Base-by-base conservation (phyloP, 768 basidiomycete genomes). In the Neoboletus subvelutipes region DNA sequence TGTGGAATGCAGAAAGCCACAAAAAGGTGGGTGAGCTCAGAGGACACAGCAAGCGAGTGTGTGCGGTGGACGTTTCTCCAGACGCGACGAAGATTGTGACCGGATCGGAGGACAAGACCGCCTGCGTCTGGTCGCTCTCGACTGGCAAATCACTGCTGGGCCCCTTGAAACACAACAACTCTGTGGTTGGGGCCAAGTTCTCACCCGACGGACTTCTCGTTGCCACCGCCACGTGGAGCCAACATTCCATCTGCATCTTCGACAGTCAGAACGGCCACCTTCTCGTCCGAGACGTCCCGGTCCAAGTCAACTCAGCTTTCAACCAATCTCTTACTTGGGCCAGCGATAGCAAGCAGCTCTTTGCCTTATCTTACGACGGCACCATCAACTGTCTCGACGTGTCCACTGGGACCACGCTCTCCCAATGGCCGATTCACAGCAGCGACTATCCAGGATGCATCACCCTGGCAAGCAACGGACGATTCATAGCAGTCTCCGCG, bases 401-500 rank as follows among this genome's bases (percentile, higher is more conserved):
- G n/a, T n/a, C n/a, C n/a, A n/a, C n/a, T n/a, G n/a, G n/a, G n/a
- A n/a, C n/a, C n/a, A n/a, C n/a, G n/a, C n/a, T n/a, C n/a, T n/a
- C n/a, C n/a, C n/a, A n/a, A n/a, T n/a, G n/a, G n/a, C n/a, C n/a
- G n/a, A n/a, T n/a, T n/a, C n/a, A n/a, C n/a, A n/a, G n/a, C n/a
- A n/a, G n/a, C 13, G 1, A 26, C 13, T 1, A 5, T n/a, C 8
- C 24, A 18, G 11, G 0, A 0, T 34, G 31, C 31, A 45, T 52
- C 4, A 3, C 24, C 18, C 18, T 46, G 7, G 52, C 33, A 9
- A 13, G 22, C 10, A n/a, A 52, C 4, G 22, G 17, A 15, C 31
- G 4, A 26, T 62, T 26, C 13, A 49, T 62, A 22, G 56, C 52
- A 12, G 56, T 50, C 6, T 54, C 56, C n/a, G 56, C 41, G 1